A percentile compares a stretch with the other conserved stretches of the same genome.
Conservation (phyloP, 768 basidiomycete genomes). For the Panaeolus papilionaceus region DNA sequence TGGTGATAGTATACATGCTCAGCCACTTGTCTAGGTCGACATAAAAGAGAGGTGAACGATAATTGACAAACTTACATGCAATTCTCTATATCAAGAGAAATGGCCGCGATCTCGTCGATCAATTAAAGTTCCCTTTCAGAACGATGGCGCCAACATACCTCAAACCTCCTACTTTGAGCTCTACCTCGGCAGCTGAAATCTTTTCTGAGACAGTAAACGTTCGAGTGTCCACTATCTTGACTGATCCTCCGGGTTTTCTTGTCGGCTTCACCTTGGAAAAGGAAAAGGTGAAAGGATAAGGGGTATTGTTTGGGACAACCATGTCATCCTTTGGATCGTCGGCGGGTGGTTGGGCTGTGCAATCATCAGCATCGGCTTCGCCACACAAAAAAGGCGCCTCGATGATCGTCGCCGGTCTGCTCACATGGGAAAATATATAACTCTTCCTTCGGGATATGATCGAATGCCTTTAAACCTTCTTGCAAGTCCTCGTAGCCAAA, state of each 20-base stretch:
- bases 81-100: slow-evolving; percentile 42
- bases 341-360: slow-evolving; percentile 46
- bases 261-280: slow-evolving; percentile 53
- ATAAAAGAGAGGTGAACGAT: no score
- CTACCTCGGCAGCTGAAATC: slow-evolving; percentile 62
- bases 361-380: slow-evolving; percentile 3
- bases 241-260: slow-evolving; percentile 56
- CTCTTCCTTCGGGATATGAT: slow-evolving; percentile 58
- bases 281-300: slow-evolving; percentile 59
- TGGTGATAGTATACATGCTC: slow-evolving; percentile 27
- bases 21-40: background rate
- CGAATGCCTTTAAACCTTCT: slow-evolving; percentile 48
- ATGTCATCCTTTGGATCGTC: slow-evolving; percentile 47
- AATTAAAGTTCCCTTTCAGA: background rate
- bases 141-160: slow-evolving; percentile 37
- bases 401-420: background rate
- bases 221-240: slow-evolving; percentile 64
- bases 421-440: slow-evolving; percentile 58
- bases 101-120: background rate
- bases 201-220: slow-evolving; percentile 60
- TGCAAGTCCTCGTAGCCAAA: slow-evolving; percentile 46
- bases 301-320: slow-evolving; percentile 55
- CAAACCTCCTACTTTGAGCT: slow-evolving; percentile 65
- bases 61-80: slow-evolving; percentile 49
- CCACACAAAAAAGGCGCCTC: background rate